Conservation (phyloP, 2,329 filamentous ascomycete species). For the Fusarium gaditjirri region DNA sequence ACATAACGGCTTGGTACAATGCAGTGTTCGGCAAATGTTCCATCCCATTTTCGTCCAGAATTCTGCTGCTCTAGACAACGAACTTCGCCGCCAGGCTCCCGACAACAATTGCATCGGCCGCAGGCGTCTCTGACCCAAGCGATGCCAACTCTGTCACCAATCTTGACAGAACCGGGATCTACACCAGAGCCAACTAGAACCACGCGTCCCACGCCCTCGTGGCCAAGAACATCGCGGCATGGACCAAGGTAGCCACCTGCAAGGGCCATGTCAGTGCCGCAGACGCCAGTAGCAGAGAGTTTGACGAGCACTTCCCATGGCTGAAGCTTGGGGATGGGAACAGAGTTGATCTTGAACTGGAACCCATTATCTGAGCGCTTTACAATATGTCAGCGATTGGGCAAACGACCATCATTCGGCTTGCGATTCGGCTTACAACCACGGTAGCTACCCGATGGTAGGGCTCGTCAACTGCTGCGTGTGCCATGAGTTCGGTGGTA, state of each 20-base stretch:
- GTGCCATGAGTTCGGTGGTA: background rate
- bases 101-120: constrained; percentile 49
- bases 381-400: background rate
- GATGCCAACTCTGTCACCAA: constrained; percentile 19
- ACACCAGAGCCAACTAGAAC: constrained; percentile 12
- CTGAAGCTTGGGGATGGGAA: background rate
- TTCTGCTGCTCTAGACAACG: constrained; percentile 49
- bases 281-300: constrained; percentile 28
- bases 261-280: constrained; percentile 35
- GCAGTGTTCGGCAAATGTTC: constrained; percentile 54
- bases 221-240: constrained; percentile 28
- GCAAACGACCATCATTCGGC: too few species aligned
- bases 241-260: constrained; percentile 31
- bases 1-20: constrained; percentile 51
- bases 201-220: constrained; percentile 34
- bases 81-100: constrained; percentile 48
- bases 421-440: background rate
- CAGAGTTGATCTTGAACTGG: constrained; percentile 4
- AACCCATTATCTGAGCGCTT: constrained; percentile 12
- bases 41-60: constrained; percentile 49
- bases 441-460: background rate
- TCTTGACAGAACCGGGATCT: background rate
- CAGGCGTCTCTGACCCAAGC: constrained; percentile 46
- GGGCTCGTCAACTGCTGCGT: background rate
- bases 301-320: constrained; percentile 33